Evolutionary conservation across 73 alveolate genomes (phyloP).

Genomic region (Durusdinium trenchii): DNA sequence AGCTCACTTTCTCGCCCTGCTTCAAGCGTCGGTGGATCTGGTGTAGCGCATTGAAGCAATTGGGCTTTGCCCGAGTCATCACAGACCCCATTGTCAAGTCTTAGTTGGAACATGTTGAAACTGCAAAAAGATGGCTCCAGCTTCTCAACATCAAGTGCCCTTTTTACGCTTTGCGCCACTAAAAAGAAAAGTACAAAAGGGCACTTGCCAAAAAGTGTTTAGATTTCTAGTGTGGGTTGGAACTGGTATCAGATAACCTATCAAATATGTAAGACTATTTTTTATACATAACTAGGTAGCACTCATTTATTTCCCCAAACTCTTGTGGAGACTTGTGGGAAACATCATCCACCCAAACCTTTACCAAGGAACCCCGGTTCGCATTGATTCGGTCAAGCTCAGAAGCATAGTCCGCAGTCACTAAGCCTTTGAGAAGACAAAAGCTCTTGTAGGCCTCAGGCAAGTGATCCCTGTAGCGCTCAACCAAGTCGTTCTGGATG

Average conservation of each 20-base stretch:
- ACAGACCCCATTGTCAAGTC: conserved; percentile 25
- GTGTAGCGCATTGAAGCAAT: conserved; percentile 46
- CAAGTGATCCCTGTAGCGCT: neutral
- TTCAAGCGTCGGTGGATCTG: neutral
- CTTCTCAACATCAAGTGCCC: too few species aligned
- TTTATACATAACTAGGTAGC: too few species aligned
- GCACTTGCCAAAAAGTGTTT: too few species aligned
- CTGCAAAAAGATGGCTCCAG: neutral
- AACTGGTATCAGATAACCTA: too few species aligned
- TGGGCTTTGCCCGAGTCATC: neutral
- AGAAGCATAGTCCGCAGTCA: neutral
- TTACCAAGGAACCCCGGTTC: conserved; percentile 3
- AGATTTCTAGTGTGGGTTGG: too few species aligned
- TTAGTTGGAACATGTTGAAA: neutral
- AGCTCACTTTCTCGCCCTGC: neutral
- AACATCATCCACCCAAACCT: too few species aligned
- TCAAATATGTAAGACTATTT: too few species aligned
- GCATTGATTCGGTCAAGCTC: conserved; percentile 35
- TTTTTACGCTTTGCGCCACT: too few species aligned
- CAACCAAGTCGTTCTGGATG: neutral
- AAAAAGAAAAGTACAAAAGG: too few species aligned
- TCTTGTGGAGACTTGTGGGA: too few species aligned
- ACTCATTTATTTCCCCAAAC: too few species aligned
- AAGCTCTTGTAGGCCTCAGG: neutral
- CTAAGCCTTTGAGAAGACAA: neutral